Evolutionary conservation across 2,329 filamentous ascomycete species (phyloP).

Genomic region (Colletotrichum acutatum): DNA sequence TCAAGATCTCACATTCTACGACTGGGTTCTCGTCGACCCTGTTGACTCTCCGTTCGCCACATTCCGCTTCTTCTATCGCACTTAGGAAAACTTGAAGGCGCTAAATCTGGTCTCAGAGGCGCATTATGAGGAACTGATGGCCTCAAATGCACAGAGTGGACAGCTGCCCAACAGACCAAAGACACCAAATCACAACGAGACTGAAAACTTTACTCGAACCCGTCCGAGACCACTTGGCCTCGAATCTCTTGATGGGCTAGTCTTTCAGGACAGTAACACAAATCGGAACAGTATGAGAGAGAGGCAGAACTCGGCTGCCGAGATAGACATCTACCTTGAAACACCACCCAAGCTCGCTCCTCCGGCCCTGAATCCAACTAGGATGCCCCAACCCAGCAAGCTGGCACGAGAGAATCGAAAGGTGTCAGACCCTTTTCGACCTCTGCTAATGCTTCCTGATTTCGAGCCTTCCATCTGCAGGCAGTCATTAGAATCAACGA

Average conservation of each 20-base stretch:
- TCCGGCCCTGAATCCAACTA: neutral
- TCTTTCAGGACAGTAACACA: neutral
- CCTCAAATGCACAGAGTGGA: neutral
- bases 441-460: slow-evolving; percentile 44
- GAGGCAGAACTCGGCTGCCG: slow-evolving; percentile 35
- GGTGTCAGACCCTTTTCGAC: slow-evolving; percentile 40
- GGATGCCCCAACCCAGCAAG: slow-evolving; percentile 47
- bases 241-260: slow-evolving; percentile 5
- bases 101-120: slow-evolving; percentile 58
- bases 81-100: slow-evolving; percentile 58
- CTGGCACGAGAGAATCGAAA: slow-evolving; percentile 39
- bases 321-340: neutral
- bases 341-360: slow-evolving; percentile 44
- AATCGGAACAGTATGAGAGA: neutral
- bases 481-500: slow-evolving; percentile 33
- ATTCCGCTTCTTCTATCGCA: slow-evolving; percentile 68
- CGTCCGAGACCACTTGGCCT: neutral
- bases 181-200: neutral
- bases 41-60: slow-evolving; percentile 62
- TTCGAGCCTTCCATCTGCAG: slow-evolving; percentile 32
- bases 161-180: neutral
- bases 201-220: neutral
- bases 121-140: slow-evolving; percentile 30
- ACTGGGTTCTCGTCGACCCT: slow-evolving; percentile 63
- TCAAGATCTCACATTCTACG: slow-evolving; percentile 61